Percentiles rank a stretch among this genome's conserved stretches.
These are phyloP conservation scores for Trypanosoma scelopori DNA, from an alignment of 208 protist genomes.

Conservation along the genomic window DNA sequence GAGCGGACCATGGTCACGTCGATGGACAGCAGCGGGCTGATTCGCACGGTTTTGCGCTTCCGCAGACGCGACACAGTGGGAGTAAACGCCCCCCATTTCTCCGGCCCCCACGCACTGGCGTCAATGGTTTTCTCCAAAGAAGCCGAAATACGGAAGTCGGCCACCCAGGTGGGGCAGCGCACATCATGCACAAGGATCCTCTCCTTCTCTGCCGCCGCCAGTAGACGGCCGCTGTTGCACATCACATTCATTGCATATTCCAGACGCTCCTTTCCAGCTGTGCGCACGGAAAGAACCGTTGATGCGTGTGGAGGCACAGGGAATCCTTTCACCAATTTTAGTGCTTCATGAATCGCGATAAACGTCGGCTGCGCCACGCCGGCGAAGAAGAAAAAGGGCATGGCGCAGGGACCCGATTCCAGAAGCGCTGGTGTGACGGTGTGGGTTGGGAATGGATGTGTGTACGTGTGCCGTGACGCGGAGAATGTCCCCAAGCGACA, in stretches of 20 bases:
- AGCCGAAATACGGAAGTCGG: conserved; percentile 28
- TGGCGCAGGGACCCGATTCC: conserved; percentile 1
- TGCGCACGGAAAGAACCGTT: conserved; percentile 21
- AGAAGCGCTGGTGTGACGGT: conserved; percentile 40
- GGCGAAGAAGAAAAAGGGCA: conserved; percentile 29
- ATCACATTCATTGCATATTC: conserved; percentile 30
- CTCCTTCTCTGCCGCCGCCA: conserved; percentile 22
- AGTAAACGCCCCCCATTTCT: conserved; percentile 18
- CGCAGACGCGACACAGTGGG: conserved; percentile 29
- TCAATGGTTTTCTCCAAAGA: conserved; percentile 13
- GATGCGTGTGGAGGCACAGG: conserved; percentile 19
- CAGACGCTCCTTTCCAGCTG: conserved; percentile 11
- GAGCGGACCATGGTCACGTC: conserved; percentile 30
- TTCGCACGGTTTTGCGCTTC: conserved; percentile 24
- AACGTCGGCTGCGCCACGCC: conserved; percentile 28
- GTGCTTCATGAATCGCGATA: conserved; percentile 14
- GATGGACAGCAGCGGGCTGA: conserved; percentile 20
- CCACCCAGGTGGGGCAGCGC: conserved; percentile 25
- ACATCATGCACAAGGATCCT: conserved; percentile 22
- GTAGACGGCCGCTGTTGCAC: conserved; percentile 17
- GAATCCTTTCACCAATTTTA: conserved; percentile 1
- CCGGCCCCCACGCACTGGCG: not conserved
- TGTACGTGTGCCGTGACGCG: conserved; percentile 20
- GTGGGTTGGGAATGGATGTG: conserved; percentile 34
- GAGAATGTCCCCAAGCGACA: conserved; percentile 51